Conservation (phyloP, 352 stramenopile species). For the Saprolegnia diclina region DNA sequence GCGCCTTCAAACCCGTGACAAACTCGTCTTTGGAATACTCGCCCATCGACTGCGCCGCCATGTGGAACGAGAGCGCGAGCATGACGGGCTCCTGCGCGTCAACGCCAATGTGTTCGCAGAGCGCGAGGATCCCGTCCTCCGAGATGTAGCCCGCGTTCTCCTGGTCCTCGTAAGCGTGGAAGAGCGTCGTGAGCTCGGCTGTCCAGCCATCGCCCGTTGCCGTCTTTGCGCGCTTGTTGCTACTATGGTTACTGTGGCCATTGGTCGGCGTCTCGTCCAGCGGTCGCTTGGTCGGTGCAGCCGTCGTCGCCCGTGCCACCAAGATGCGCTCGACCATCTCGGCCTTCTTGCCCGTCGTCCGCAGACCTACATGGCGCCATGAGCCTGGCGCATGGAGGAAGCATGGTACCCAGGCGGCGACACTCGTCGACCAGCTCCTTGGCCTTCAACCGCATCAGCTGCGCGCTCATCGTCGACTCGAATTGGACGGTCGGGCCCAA, state of each 20-base stretch:
- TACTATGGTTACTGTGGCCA: slow-evolving; percentile 30
- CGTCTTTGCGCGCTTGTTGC: slow-evolving; percentile 3
- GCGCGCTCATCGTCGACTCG: neutral
- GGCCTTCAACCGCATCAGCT: slow-evolving; percentile 18
- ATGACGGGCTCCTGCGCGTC: slow-evolving; percentile 76
- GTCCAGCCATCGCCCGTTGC: slow-evolving; percentile 15
- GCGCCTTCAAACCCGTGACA: slow-evolving; percentile 55
- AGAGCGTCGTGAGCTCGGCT: slow-evolving; percentile 4
- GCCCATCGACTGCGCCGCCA: slow-evolving; percentile 74
- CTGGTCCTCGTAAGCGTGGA: slow-evolving; percentile 39
- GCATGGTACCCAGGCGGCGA: neutral
- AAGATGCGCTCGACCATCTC: slow-evolving; percentile 68
- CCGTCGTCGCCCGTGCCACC: slow-evolving; percentile 28
- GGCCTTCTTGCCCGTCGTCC: slow-evolving; percentile 60
- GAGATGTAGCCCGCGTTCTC: slow-evolving; percentile 60
- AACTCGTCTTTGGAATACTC: slow-evolving; percentile 74
- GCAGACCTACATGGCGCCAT: slow-evolving; percentile 45
- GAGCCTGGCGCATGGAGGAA: neutral
- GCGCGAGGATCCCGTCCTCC: slow-evolving; percentile 68
- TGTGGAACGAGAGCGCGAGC: slow-evolving; percentile 69
- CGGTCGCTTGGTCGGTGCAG: slow-evolving; percentile 26
- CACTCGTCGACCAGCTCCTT: slow-evolving; percentile 25
- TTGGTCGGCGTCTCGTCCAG: slow-evolving; percentile 31
- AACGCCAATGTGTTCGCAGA: slow-evolving; percentile 66
- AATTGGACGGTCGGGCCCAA: slow-evolving; percentile 6